Base-by-base conservation (phyloP, 2,329 filamentous ascomycete genomes). In the Calonectria pauciramosa region DNA sequence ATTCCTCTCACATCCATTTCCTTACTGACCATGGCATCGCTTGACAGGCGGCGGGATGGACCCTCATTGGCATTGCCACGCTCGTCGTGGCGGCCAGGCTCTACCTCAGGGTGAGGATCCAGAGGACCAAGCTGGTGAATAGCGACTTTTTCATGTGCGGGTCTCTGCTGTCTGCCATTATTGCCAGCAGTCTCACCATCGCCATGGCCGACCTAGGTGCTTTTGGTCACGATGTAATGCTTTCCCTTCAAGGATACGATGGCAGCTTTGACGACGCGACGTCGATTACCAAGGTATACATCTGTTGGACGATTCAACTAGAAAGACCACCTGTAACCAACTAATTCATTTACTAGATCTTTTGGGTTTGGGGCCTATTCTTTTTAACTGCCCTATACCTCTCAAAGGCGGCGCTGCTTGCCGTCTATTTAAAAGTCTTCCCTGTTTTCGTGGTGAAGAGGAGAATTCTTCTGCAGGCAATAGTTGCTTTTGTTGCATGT, bases 71-170 rank as follows among this genome's bases (percentile, higher is more conserved):
- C 18, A 41, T 70, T 4, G 68, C 68, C 5, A 26, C 30, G 3
- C 16, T 18, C 16, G 68, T 52, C 20, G 51, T 70, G 10, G 18
- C 23, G n/a, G 68, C 56, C 1, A 59, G 68, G 4, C 20, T 70
- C 20, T 64, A 70, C 26, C 68, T 70, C 9, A 44, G 68, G 4
- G 23, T 70, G 2, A 41, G 44, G 26, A 70, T 70, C 23, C 67
- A 70, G n/a, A 63, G 38, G 38, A 38, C 28, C 60, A 11, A 16
- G 7, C 7, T 51, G 5, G 18, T 60, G 7, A 47, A 32, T 11
- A 70, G 54, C 38, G 67, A 70, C n/a, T 30, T 26, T 2, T 28
- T 70, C 8, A 70, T 70, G 52, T 44, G 26, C 32, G 23, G n/a
- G 18, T 56, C 67, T 2, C 49, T 56, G 38, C 7, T 70, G 2